phyloP scores from a whole-genome alignment of 1,284 basidiomycete genomes.

The Boletellus deceptivus region DNA sequence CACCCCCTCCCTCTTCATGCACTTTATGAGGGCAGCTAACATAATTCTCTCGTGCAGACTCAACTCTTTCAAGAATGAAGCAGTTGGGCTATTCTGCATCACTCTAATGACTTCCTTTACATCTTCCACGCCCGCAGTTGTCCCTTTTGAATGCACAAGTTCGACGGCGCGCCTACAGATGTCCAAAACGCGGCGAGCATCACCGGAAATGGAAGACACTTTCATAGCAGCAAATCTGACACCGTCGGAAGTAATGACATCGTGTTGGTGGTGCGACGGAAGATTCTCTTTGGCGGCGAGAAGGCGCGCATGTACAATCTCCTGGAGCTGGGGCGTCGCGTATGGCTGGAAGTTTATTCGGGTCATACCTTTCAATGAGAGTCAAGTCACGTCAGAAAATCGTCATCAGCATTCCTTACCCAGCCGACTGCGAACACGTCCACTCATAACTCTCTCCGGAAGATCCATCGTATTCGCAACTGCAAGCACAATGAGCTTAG shows the following conservation, averaged over 20 bases:
- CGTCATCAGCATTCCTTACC: conserved; percentile 49
- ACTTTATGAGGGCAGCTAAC: conserved; percentile 85
- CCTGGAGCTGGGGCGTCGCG: conserved; percentile 74
- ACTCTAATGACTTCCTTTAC: conserved; percentile 81
- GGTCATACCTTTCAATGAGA: conserved; percentile 69
- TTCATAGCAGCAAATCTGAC: conserved; percentile 90
- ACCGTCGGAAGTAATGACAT: conserved; percentile 74
- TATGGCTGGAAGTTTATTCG: conserved; percentile 97
- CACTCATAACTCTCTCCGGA: conserved; percentile 90
- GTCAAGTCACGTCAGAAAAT: conserved; percentile 3
- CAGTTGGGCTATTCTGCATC: conserved; percentile 91
- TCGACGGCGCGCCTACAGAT: conserved; percentile 90
- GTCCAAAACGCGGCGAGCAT: conserved; percentile 91
- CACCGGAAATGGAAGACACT: conserved; percentile 91
- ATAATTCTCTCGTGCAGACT: conserved; percentile 87
- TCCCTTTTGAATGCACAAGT: conserved; percentile 53
- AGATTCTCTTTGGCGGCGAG: conserved; percentile 54
- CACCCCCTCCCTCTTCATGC: conserved; percentile 81
- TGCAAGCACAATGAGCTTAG: conserved; percentile 91
- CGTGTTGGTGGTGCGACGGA: conserved; percentile 30
- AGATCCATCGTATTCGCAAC: conserved; percentile 99
- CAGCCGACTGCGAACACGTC: conserved; percentile 88
- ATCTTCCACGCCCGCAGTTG: conserved; percentile 68
- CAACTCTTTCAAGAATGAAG: conserved; percentile 76
- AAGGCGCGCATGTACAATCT: conserved; percentile 85